Percentiles rank a stretch among this genome's conserved stretches.
Evolutionary conservation across 257 asterid species (phyloP).

Genomic region (Pogostemon cablin): DNA sequence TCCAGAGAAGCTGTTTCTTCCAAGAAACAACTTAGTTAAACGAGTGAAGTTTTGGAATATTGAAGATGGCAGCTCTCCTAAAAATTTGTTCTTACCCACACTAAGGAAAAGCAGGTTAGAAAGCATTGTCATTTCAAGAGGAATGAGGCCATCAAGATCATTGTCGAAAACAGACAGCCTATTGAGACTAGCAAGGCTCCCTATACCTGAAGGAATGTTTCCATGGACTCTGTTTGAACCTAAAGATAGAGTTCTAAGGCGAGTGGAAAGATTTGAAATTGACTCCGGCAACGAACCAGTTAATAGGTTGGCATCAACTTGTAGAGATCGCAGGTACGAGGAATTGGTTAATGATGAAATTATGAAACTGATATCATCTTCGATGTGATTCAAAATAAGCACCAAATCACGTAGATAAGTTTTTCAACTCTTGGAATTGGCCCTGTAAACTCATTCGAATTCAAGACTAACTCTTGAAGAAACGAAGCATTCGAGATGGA

Average conservation of each 20-base stretch:
- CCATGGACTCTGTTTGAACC: conserved; percentile 38
- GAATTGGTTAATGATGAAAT: conserved; percentile 32
- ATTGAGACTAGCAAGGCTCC: conserved; percentile 18
- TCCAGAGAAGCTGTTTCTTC: conserved; percentile 27
- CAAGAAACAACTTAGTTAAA: neutral
- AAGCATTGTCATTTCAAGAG: conserved; percentile 18
- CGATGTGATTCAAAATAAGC: conserved; percentile 16
- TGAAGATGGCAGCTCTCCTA: conserved; percentile 12
- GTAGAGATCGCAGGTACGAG: neutral
- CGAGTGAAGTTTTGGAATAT: conserved; percentile 26
- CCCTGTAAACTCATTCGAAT: conserved; percentile 35
- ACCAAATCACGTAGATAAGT: conserved; percentile 2
- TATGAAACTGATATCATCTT: conserved; percentile 29
- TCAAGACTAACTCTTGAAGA: neutral
- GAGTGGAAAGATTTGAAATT: conserved; percentile 37
- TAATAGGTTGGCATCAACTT: conserved; percentile 29
- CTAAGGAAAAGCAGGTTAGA: neutral
- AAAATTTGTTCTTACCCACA: conserved; percentile 20
- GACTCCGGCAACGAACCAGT: conserved; percentile 42
- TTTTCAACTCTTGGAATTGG: conserved; percentile 16
- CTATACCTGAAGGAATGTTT: conserved; percentile 38
- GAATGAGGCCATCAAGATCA: conserved; percentile 38
- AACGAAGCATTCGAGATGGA: conserved; percentile 2
- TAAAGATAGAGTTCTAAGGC: conserved; percentile 22
- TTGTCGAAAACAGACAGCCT: conserved; percentile 26